A percentile compares a stretch with the other conserved stretches of the same genome.
These are phyloP conservation scores for Avena insularis DNA, from an alignment of 176 grass and related monocot species.

Conservation along the genomic window DNA sequence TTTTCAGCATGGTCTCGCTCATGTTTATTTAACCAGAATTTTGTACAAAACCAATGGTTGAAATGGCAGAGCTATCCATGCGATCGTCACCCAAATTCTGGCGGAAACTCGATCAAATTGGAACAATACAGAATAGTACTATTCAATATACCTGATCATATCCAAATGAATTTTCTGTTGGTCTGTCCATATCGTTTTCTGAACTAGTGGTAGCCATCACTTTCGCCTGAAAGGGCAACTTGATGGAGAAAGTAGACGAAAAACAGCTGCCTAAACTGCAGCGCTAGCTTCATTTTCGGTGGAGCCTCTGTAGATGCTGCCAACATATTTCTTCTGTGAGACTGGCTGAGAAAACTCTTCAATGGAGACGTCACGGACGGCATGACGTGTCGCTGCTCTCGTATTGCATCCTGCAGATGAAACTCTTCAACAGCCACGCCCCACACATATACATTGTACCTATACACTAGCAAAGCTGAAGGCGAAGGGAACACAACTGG, in stretches of 20 bases:
- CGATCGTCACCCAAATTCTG: conserved; percentile 4
- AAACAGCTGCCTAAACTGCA: conserved; percentile 22
- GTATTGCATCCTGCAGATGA: neutral
- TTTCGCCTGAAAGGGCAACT: conserved; percentile 40
- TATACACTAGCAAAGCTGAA: neutral
- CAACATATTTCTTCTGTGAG: neutral
- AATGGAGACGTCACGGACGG: neutral
- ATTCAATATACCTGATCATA: conserved; percentile 19
- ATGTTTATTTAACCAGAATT: neutral
- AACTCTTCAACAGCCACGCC: neutral
- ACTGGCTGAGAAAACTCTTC: neutral
- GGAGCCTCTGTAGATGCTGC: neutral
- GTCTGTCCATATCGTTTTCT: neutral
- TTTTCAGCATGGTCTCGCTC: conserved; percentile 29
- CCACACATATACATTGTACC: neutral
- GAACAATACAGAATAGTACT: neutral
- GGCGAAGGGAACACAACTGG: neutral
- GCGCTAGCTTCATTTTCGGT: neutral
- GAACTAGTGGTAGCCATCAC: neutral
- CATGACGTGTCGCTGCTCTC: neutral
- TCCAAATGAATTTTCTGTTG: conserved; percentile 7
- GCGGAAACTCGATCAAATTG: neutral
- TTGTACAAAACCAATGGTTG: neutral
- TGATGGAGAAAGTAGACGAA: conserved; percentile 28
- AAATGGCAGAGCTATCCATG: conserved; percentile 21